Conservation (phyloP, 345 rosid species). For the Conringia planisiliqua region DNA sequence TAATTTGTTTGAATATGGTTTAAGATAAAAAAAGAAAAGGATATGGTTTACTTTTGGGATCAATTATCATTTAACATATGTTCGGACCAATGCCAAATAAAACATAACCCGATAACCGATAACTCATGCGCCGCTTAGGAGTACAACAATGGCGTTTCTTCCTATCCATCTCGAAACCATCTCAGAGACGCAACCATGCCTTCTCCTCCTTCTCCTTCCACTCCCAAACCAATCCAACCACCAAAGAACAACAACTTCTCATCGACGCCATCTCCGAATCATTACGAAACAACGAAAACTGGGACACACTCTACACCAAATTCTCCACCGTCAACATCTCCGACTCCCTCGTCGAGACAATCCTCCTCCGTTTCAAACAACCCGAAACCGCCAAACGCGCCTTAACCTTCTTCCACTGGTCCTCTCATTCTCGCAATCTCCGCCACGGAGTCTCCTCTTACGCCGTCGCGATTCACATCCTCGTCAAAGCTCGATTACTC, state of each 20-base stretch:
- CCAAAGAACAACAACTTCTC: background rate
- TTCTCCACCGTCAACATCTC: slow-evolving; percentile 40
- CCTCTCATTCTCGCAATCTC: slow-evolving; percentile 42
- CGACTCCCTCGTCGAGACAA: slow-evolving; percentile 37
- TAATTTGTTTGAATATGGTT: too few species aligned
- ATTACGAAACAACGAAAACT: slow-evolving; percentile 39
- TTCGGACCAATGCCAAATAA: background rate
- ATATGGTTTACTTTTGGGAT: too few species aligned
- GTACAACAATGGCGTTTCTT: slow-evolving; percentile 19
- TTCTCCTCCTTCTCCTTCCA: background rate
- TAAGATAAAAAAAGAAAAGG: too few species aligned
- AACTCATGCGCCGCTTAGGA: slow-evolving; percentile 17
- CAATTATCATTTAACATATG: too few species aligned
- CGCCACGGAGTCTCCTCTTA: slow-evolving; percentile 50
- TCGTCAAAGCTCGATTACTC: slow-evolving; percentile 50
- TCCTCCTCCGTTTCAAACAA: slow-evolving; percentile 60
- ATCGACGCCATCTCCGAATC: slow-evolving; percentile 39
- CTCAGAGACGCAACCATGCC: background rate
- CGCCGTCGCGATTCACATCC: slow-evolving; percentile 52
- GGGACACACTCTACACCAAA: slow-evolving; percentile 53
- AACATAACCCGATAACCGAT: background rate
- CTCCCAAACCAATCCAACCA: slow-evolving; percentile 1
- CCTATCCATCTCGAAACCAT: background rate
- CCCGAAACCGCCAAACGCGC: slow-evolving; percentile 65
- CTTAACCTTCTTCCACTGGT: slow-evolving; percentile 76